Percentiles rank a stretch among this genome's conserved stretches.
Evolutionary conservation across 768 basidiomycete genomes (phyloP).

Genomic region (Pholiota conissans): DNA sequence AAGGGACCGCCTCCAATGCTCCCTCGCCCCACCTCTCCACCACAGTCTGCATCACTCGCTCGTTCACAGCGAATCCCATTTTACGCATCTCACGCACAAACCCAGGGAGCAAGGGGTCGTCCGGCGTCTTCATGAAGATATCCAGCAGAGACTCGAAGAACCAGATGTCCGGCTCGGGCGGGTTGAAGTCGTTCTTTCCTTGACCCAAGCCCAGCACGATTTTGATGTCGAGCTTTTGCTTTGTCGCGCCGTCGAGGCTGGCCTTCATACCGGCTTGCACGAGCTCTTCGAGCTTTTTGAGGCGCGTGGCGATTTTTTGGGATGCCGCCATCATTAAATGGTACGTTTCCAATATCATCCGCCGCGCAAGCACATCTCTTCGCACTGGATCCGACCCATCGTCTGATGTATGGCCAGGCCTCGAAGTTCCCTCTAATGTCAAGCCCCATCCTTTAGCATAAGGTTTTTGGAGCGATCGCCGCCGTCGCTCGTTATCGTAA

Average conservation of each 20-base stretch:
- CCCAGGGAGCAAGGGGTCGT: background rate
- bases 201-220: background rate
- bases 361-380: background rate
- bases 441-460: slow-evolving; percentile 5
- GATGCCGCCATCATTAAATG: slow-evolving; percentile 1
- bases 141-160: slow-evolving; percentile 4
- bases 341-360: background rate
- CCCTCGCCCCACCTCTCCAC: background rate
- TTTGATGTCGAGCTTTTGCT: background rate
- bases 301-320: background rate
- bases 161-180: slow-evolving; percentile 1
- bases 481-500: slow-evolving; percentile 38
- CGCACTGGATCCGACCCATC: background rate
- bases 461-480: background rate
- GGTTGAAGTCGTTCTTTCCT: background rate
- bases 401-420: too few species aligned
- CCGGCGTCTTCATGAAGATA: background rate
- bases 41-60: background rate
- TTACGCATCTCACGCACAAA: slow-evolving; percentile 1
- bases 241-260: background rate
- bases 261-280: background rate
- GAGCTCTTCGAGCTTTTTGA: background rate
- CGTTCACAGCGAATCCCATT: background rate
- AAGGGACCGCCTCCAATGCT: background rate
- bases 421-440: background rate